phyloP scores from a whole-genome alignment of 768 basidiomycete species.

The Hortiboletus flavorubellus region DNA sequence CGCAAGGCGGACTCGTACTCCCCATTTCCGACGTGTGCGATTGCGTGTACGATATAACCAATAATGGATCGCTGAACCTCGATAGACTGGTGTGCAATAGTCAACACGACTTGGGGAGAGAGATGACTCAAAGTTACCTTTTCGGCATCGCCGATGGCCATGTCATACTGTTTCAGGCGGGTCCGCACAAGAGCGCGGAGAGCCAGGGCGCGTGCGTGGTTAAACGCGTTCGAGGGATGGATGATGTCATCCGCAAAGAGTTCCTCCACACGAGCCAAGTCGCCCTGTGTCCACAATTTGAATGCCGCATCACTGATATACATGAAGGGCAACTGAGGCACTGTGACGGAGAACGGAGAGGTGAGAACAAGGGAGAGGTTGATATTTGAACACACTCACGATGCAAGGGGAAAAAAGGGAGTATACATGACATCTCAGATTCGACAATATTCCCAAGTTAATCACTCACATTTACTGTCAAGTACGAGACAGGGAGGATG shows the following conservation, averaged over 20 bases:
- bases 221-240: background rate
- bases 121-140: background rate
- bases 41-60: too few species aligned
- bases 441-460: too few species aligned
- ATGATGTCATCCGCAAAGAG: background rate
- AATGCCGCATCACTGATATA: background rate
- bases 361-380: background rate
- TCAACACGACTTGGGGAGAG: background rate
- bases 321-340: background rate
- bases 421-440: background rate
- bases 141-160: constrained; percentile 3
- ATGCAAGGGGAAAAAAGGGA: too few species aligned
- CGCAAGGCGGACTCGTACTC: too few species aligned
- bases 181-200: background rate
- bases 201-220: background rate
- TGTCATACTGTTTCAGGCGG: background rate
- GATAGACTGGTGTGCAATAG: background rate
- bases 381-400: background rate
- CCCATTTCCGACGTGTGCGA: too few species aligned
- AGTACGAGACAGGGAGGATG: background rate
- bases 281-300: background rate
- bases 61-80: constrained; percentile 1
- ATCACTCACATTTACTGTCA: background rate
- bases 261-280: background rate
- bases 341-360: background rate